Evolutionary conservation across 768 basidiomycete species (phyloP), one percentile per base, ranked within the genome.

Genomic region (Pisolithus albus): DNA sequence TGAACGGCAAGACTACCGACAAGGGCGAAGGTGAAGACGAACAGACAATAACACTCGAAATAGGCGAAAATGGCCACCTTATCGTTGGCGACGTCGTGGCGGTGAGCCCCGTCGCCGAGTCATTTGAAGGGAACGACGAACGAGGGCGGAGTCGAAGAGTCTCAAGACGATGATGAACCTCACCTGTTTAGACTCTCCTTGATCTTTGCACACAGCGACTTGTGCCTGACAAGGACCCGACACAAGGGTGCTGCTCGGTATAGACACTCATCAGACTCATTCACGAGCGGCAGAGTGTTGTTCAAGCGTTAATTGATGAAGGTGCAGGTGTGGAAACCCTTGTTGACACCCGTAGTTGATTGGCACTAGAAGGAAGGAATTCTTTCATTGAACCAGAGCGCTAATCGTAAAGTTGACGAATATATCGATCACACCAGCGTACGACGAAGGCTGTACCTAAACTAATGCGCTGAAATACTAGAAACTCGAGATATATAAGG

Each of bases 121-220:
- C 60, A 0, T 71, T 67, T 0, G 28, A 28, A 28, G 72, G 71
- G 0, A 71, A 70, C 0, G 70, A 56, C 8, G n/a, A n/a, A n/a
- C n/a, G 66, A 59, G 16, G 67, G 61, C 21, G 21, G 21, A 11
- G 61, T 60, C 4, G 38, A 41, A 10, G 21, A 15, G 9, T 50
- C 28, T 6, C 1, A 65, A 44, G 46, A 58, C 44, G 85, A 2
- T 1, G 28, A 28, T 78, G 55, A 72, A 75, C 15, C 74, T 96
- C 53, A 85, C 84, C 57, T 70, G 95, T 57, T 97, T 97, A 57
- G 95, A 99, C 71, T 97, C 53, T 85, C 84, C 57, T 70, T 96
- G 56, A 97, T 98, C 57, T 97, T 98, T 65, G 94, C 93, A 7
- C 95, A 98, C 66, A 86, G 2, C 71, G 77, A 21, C 55, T 87